Base-by-base conservation (phyloP, 306 rosid genomes). In the Trifolium subterraneum region DNA sequence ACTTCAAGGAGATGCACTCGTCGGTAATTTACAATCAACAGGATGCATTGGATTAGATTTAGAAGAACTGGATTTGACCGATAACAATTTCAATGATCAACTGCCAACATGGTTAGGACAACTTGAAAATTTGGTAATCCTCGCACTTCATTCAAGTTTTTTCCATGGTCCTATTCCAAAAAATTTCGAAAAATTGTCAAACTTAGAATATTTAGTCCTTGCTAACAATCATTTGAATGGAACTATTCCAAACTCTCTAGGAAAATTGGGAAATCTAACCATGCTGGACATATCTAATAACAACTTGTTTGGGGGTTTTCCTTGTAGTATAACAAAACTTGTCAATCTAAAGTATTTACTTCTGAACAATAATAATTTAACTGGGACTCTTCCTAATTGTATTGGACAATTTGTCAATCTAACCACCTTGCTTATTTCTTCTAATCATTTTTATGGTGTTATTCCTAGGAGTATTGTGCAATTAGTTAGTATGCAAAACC, bases 361-460 rank as follows among this genome's bases (percentile, higher is more conserved):
- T 10, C 8, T 35, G 2, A 72, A 63, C 66, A 35, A 48, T 12
- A 82, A 82, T 52, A 20, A 3, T 15, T 47, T 85, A 4, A 2
- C 25, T 0, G 84, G 84, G 16, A 6, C 22, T 12, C 60, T 77
- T 10, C 83, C 81, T 0, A 3, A 79, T 7, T 27, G 48, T 31
- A 41, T 61, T 11, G 80, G 86, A 4, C 65, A 54, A 8, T 13
- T 52, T 10, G 68, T 75, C 64, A 68, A 52, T 39, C 62, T 61
- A 13, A 15, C 1, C 2, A 8, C 6, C 12, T 52, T 78, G 11
- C 0, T 11, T 59, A 75, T 79, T 50, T 68, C 83, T 12, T 10
- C 1, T 2, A 79, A 85, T 70, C 14, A 14, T 29, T 48, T 82
- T 15, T 3, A 73, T 39, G 86, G 86, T 64, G 35, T 15, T n/a